Evolutionary conservation across 768 basidiomycete genomes (phyloP).

Genomic region (Pluteus cervinus): DNA sequence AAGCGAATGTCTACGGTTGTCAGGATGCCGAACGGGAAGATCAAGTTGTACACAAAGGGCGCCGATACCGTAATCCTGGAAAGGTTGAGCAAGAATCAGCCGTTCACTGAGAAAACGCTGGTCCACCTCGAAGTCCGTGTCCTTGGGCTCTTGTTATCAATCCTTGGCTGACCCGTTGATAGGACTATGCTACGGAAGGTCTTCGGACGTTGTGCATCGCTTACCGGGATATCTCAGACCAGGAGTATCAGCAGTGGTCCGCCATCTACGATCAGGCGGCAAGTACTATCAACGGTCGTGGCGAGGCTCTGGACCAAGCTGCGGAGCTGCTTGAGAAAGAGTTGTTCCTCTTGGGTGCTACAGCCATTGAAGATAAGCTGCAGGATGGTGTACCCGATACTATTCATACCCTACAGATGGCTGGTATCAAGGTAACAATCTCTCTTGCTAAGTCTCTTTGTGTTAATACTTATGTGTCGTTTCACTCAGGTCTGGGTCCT

Average conservation of each 20-base stretch:
- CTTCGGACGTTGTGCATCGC: constrained; percentile 95
- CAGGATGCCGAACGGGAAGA: constrained; percentile 79
- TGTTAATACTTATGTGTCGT: constrained; percentile 5
- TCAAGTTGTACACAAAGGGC: constrained; percentile 95
- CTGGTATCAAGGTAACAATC: constrained; percentile 80
- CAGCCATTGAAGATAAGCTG: constrained; percentile 97
- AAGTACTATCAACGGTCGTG: constrained; percentile 90
- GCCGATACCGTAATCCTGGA: constrained; percentile 98
- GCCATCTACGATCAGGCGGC: constrained; percentile 88
- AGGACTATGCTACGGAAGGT: constrained; percentile 97
- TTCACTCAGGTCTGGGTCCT: constrained; percentile 82
- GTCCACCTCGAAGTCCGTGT: constrained; percentile 78
- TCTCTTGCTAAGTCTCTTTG: background rate
- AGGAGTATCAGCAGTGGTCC: constrained; percentile 89
- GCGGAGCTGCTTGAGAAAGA: constrained; percentile 97
- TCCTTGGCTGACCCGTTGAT: constrained; percentile 6
- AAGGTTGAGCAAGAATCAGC: constrained; percentile 79
- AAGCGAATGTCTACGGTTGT: constrained; percentile 98
- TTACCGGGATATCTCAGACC: constrained; percentile 84
- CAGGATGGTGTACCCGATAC: constrained; percentile 99
- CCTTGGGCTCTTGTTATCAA: background rate
- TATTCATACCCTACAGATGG: constrained; percentile 96
- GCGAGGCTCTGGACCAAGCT: constrained; percentile 89
- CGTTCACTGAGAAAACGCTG: constrained; percentile 80
- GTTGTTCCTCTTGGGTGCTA: constrained; percentile 88